phyloP scores from a whole-genome alignment of 202 grass and related monocot genomes.

The Setaria viridis region DNA sequence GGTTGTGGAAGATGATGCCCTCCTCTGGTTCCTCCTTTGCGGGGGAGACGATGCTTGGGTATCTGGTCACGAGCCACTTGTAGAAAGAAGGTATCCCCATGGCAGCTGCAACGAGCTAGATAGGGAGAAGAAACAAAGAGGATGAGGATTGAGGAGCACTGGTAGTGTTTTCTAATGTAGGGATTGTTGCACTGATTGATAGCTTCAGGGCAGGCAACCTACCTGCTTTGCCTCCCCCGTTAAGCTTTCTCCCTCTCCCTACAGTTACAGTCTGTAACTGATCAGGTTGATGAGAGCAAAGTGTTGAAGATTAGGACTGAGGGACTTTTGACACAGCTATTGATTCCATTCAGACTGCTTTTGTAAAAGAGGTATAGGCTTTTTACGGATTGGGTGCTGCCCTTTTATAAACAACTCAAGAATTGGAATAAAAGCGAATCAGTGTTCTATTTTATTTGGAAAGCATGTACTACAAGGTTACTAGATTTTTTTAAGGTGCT shows the following conservation, averaged over 20 bases:
- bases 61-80: constrained; percentile 64
- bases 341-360: neutral
- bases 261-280: neutral
- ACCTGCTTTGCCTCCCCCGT: neutral
- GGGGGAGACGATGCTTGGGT: constrained; percentile 44
- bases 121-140: too few species aligned
- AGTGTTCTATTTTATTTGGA: too few species aligned
- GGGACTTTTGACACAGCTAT: neutral
- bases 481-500: too few species aligned
- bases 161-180: too few species aligned
- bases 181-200: neutral
- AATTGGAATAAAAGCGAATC: too few species aligned
- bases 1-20: constrained; percentile 60
- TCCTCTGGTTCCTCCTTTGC: constrained; percentile 20
- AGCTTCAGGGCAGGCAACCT: neutral
- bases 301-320: neutral
- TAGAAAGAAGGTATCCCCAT: constrained; percentile 45
- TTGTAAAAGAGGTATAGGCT: too few species aligned
- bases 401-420: too few species aligned
- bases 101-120: too few species aligned
- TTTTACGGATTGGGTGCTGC: too few species aligned
- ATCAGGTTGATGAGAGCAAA: constrained; percentile 4
- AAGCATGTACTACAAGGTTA: too few species aligned
- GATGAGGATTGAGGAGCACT: too few species aligned
- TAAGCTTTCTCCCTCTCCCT: neutral